Percentiles rank a stretch among this genome's conserved stretches.
These are phyloP conservation scores for Boletus rufocinnamomeus DNA, from an alignment of 768 basidiomycete genomes.

Conservation along the genomic window DNA sequence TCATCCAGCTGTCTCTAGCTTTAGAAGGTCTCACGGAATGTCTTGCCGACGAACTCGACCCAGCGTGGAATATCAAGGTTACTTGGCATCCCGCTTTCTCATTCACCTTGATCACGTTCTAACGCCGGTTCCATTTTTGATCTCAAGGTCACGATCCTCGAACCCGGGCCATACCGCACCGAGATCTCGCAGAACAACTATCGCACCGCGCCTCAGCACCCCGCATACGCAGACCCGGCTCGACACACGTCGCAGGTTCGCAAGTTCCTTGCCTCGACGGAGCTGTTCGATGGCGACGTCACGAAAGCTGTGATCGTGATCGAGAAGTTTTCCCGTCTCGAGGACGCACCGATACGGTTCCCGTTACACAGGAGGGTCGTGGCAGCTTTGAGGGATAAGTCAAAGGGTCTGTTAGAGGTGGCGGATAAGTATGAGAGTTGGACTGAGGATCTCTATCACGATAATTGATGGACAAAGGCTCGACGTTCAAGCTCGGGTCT, in stretches of 20 bases:
- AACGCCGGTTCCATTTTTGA: background rate
- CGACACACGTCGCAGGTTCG: slow-evolving; percentile 8
- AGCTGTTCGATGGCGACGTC: slow-evolving; percentile 14
- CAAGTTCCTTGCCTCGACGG: background rate
- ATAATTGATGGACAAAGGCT: background rate
- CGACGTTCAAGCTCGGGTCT: background rate
- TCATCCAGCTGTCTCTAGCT: slow-evolving; percentile 12
- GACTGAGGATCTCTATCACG: slow-evolving; percentile 19
- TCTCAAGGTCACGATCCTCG: slow-evolving; percentile 20
- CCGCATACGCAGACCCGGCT: slow-evolving; percentile 21
- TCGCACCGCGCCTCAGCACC: slow-evolving; percentile 12
- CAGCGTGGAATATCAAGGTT: slow-evolving; percentile 24
- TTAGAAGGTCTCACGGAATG: slow-evolving; percentile 20
- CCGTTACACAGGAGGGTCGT: slow-evolving; percentile 15
- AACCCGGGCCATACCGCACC: slow-evolving; percentile 22
- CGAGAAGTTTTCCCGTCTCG: slow-evolving; percentile 14
- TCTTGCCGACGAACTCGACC: slow-evolving; percentile 15
- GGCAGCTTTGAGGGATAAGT: slow-evolving; percentile 16
- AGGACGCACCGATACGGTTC: slow-evolving; percentile 21
- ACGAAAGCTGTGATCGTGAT: slow-evolving; percentile 18
- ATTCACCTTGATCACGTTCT: background rate
- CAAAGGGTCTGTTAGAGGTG: slow-evolving; percentile 7
- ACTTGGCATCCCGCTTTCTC: background rate
- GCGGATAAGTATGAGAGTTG: slow-evolving; percentile 21
- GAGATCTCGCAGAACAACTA: slow-evolving; percentile 1